phyloP scores from a whole-genome alignment of 1,139 yeast species.

The Blastobotrys ciferrii region DNA sequence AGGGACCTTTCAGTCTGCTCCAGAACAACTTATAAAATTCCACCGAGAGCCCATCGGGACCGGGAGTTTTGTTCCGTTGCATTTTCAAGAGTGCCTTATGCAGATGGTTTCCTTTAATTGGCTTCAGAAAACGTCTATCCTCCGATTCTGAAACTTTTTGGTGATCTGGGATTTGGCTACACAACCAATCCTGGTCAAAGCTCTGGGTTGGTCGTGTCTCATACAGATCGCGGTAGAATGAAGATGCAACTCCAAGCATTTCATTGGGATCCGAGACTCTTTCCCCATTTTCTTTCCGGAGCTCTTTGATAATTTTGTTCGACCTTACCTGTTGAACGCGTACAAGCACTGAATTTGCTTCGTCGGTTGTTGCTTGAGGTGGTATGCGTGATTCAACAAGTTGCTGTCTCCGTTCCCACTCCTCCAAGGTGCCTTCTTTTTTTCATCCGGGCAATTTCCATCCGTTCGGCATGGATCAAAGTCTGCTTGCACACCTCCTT shows the following conservation, averaged over 20 bases:
- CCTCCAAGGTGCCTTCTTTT: neutral
- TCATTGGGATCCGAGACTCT: neutral
- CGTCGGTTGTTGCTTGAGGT: neutral
- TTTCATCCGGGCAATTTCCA: neutral
- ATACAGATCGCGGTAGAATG: neutral
- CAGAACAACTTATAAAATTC: neutral
- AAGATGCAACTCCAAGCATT: neutral
- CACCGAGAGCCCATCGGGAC: constrained; percentile 6
- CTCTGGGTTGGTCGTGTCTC: neutral
- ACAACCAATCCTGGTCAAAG: neutral
- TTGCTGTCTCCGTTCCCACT: neutral
- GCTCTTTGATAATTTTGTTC: neutral
- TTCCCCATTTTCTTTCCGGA: neutral
- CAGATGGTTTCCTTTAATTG: neutral
- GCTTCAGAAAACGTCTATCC: neutral
- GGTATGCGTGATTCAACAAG: neutral
- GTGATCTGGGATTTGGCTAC: neutral
- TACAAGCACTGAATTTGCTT: neutral
- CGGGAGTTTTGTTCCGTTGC: neutral
- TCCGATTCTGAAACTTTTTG: neutral
- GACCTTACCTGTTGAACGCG: neutral
- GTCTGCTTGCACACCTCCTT: neutral
- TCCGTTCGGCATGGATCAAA: neutral
- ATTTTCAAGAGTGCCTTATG: neutral
- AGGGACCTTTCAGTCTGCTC: neutral